Conservation (phyloP, 2,329 filamentous ascomycete species). For the Microdochium nivale region DNA sequence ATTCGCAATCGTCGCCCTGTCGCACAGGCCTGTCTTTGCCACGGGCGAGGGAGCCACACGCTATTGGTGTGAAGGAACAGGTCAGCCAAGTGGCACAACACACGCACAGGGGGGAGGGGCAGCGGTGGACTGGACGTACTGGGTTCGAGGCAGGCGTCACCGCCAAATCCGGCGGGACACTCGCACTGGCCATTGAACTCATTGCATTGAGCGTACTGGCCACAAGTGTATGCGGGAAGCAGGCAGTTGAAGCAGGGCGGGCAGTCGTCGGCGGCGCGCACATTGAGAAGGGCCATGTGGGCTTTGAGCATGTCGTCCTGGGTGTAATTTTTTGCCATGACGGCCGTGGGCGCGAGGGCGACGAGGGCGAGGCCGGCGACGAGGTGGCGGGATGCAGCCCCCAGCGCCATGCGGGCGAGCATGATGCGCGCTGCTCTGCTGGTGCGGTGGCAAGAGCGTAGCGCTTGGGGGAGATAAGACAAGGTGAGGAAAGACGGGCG, state of each 20-base stretch:
- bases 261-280: constrained; percentile 68
- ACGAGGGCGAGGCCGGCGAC: constrained; percentile 15
- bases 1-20: constrained; percentile 64
- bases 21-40: constrained; percentile 72
- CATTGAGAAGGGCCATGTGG: constrained; percentile 62
- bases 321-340: constrained; percentile 46
- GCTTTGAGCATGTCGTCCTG: constrained; percentile 52
- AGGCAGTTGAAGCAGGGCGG: constrained; percentile 98
- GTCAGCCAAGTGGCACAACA: constrained; percentile 2
- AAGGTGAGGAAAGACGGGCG: too few species aligned
- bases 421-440: background rate
- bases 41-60: constrained; percentile 81
- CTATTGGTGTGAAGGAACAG: constrained; percentile 20
- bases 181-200: constrained; percentile 85
- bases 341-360: constrained; percentile 16
- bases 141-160: constrained; percentile 85
- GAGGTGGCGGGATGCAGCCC: constrained; percentile 9
- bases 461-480: too few species aligned
- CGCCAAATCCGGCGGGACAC: constrained; percentile 87
- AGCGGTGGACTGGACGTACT: constrained; percentile 31
- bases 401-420: background rate
- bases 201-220: constrained; percentile 85
- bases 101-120: background rate
- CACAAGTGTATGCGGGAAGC: constrained; percentile 81
- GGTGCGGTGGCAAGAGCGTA: too few species aligned